phyloP scores from a whole-genome alignment of 2,329 filamentous ascomycete genomes.

The Pseudocercospora ulei region DNA sequence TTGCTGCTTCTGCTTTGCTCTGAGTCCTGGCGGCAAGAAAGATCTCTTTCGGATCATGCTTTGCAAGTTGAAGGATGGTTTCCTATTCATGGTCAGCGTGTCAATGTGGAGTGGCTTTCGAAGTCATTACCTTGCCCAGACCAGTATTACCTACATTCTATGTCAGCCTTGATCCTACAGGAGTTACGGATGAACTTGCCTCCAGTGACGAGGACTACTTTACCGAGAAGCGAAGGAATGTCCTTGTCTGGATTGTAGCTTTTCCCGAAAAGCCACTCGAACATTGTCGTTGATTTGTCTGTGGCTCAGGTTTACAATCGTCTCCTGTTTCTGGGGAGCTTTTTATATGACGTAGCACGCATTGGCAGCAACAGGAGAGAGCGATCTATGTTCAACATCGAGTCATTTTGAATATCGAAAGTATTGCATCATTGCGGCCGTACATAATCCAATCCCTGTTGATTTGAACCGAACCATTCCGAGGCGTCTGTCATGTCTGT shows the following conservation, averaged over 20 bases:
- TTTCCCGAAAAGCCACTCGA: slow-evolving; percentile 21
- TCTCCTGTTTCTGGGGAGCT: too few species aligned
- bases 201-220: slow-evolving; percentile 30
- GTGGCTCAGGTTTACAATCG: not conserved
- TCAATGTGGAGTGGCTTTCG: not conserved
- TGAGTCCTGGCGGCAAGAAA: slow-evolving; percentile 42
- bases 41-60: slow-evolving; percentile 40
- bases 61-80: slow-evolving; percentile 40
- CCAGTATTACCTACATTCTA: slow-evolving; percentile 37
- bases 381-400: too few species aligned
- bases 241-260: slow-evolving; percentile 29
- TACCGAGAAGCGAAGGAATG: slow-evolving; percentile 31
- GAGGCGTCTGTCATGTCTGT: too few species aligned
- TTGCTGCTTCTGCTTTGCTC: slow-evolving; percentile 38
- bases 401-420: too few species aligned
- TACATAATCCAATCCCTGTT: too few species aligned
- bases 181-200: slow-evolving; percentile 10
- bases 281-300: slow-evolving; percentile 11
- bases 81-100: slow-evolving; percentile 25
- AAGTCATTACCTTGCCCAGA: slow-evolving; percentile 35
- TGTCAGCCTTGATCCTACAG: slow-evolving; percentile 1
- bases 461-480: too few species aligned
- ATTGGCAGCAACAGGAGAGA: too few species aligned
- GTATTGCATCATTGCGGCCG: too few species aligned
- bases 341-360: too few species aligned